These are phyloP conservation scores for Moesziomyces sp. DNA, from an alignment of 1,284 basidiomycete genomes.

Conservation along the genomic window DNA sequence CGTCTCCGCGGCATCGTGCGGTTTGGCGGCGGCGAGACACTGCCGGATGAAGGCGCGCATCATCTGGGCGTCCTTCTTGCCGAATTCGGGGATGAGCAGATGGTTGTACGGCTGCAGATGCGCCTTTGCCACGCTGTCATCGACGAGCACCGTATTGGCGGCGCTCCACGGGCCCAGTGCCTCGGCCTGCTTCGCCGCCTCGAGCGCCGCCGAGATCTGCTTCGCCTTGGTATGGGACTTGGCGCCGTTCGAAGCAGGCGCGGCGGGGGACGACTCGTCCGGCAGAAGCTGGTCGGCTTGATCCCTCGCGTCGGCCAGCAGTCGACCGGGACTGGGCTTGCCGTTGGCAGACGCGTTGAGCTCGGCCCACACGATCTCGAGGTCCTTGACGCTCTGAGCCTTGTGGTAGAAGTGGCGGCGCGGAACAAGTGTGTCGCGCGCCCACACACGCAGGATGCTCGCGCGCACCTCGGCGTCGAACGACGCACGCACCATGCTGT, in stretches of 20 bases:
- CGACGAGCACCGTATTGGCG: conserved; percentile 80
- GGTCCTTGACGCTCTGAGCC: conserved; percentile 74
- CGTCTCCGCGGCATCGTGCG: conserved; percentile 2
- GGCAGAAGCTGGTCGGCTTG: conserved; percentile 19
- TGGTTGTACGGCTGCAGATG: conserved; percentile 76
- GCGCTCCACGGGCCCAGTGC: conserved; percentile 70
- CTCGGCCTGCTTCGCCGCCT: conserved; percentile 14
- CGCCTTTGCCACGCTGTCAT: conserved; percentile 83
- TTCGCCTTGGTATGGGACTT: conserved; percentile 5
- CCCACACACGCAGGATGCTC: conserved; percentile 77
- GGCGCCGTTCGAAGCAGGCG: conserved; percentile 6
- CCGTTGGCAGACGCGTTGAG: conserved; percentile 64
- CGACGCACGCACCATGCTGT: conserved; percentile 69
- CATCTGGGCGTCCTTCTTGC: conserved; percentile 17
- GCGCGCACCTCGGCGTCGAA: conserved; percentile 64
- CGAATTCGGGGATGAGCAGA: conserved; percentile 60
- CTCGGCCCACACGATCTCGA: conserved; percentile 78
- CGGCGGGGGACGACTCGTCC: conserved; percentile 6
- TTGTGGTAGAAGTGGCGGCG: conserved; percentile 22
- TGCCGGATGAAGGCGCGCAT: conserved; percentile 30
- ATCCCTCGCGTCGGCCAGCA: conserved; percentile 43
- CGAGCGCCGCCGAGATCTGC: conserved; percentile 8
- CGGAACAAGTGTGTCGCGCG: conserved; percentile 77
- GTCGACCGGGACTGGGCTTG: background rate
- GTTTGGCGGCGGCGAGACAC: background rate